Percentiles rank a stretch among this genome's conserved stretches.
Evolutionary conservation across 2,329 filamentous ascomycete genomes (phyloP).

Genomic region (Rutstroemia sp.): DNA sequence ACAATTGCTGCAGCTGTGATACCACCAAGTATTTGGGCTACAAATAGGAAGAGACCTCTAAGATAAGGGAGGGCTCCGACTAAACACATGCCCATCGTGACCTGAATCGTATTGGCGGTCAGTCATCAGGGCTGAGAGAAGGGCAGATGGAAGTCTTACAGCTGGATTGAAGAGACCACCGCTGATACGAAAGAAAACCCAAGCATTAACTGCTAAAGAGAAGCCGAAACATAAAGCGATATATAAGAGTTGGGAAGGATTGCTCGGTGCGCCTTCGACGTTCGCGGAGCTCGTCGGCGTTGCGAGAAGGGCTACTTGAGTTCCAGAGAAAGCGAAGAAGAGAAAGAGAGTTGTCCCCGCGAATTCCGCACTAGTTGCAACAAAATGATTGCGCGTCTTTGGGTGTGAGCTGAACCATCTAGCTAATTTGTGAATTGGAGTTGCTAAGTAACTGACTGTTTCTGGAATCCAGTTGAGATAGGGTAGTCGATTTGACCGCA

Average conservation of each 20-base stretch:
- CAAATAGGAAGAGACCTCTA: constrained; percentile 27
- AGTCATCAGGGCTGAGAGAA: constrained; percentile 32
- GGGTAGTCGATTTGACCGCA: constrained; percentile 16
- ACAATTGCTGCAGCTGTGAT: constrained; percentile 34
- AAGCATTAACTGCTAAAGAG: constrained; percentile 43
- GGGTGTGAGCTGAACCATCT: constrained; percentile 11
- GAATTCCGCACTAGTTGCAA: constrained; percentile 20
- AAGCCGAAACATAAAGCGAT: constrained; percentile 22
- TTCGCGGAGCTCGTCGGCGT: constrained; percentile 21
- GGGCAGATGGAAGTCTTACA: constrained; percentile 14
- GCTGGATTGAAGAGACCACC: constrained; percentile 46
- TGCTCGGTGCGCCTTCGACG: constrained; percentile 35
- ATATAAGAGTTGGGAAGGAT: constrained; percentile 33
- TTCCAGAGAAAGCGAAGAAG: constrained; percentile 22
- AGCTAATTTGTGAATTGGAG: not conserved
- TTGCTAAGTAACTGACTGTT: constrained; percentile 8
- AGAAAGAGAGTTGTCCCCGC: constrained; percentile 24
- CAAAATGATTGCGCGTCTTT: constrained; percentile 5
- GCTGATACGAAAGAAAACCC: constrained; percentile 46
- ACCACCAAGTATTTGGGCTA: constrained; percentile 31
- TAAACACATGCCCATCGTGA: constrained; percentile 33
- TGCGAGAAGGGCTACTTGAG: constrained; percentile 20
- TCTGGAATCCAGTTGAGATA: constrained; percentile 15
- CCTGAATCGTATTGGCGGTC: constrained; percentile 18
- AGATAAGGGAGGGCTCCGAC: constrained; percentile 30